A percentile compares a stretch with the other conserved stretches of the same genome.
These are phyloP conservation scores for Colletotrichum liriopes DNA, from an alignment of 2,329 filamentous ascomycete genomes.

Conservation along the genomic window DNA sequence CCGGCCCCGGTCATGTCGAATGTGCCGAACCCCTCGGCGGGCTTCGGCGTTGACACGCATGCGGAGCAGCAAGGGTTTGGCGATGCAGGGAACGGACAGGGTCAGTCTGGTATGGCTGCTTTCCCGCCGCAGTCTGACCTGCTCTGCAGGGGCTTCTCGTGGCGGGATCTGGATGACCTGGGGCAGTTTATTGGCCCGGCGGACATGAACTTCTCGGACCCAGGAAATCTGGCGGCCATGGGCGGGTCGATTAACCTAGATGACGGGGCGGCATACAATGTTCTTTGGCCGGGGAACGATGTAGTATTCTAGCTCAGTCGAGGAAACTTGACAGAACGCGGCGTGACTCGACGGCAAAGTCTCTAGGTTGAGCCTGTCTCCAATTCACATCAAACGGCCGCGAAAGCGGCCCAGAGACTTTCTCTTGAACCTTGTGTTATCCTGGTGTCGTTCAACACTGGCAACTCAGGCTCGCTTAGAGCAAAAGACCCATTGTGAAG, in stretches of 20 bases:
- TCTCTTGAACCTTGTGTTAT: background rate
- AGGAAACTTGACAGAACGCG: background rate
- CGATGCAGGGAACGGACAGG: conserved; percentile 56
- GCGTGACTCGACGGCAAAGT: no score
- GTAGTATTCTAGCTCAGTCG: conserved; percentile 10
- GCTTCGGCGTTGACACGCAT: background rate
- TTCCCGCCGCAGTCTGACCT: conserved; percentile 24
- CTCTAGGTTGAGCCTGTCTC: background rate
- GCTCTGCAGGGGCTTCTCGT: conserved; percentile 71
- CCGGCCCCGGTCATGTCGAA: background rate
- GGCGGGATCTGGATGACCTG: conserved; percentile 73
- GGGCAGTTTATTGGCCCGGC: conserved; percentile 63
- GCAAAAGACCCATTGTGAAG: background rate
- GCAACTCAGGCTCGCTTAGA: background rate
- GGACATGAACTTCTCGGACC: conserved; percentile 31
- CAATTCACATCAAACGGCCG: no score
- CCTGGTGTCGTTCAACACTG: background rate
- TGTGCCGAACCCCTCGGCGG: background rate
- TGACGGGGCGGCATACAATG: conserved; percentile 31
- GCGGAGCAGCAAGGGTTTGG: conserved; percentile 28
- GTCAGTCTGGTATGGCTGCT: background rate
- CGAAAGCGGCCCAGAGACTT: no score
- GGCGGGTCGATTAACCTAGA: conserved; percentile 16
- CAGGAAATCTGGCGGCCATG: conserved; percentile 11
- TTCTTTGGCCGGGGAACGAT: conserved; percentile 40